A percentile compares a stretch with the other conserved stretches of the same genome.
Evolutionary conservation across 805 yeast species (phyloP).

Genomic region (Schwanniomyces pseudopolymorphus): DNA sequence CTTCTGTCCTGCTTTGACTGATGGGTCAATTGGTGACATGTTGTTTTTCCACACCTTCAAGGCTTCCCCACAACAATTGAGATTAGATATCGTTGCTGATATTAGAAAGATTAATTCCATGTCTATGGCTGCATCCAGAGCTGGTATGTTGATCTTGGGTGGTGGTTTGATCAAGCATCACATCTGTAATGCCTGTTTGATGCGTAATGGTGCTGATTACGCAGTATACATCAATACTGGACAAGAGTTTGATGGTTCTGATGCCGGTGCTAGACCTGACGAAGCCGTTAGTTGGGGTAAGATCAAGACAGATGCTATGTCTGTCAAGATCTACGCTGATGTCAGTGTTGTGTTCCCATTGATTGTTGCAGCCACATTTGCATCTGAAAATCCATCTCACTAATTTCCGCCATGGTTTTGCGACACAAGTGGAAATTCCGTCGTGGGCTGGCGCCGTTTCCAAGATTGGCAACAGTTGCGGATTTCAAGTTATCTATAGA

Average conservation of each 20-base stretch:
- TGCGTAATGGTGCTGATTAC: constrained; percentile 99
- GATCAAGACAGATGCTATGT: constrained; percentile 89
- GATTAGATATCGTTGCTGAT: constrained; percentile 92
- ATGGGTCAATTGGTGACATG: constrained; percentile 99
- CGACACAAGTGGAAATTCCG: background rate
- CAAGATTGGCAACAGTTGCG: constrained; percentile 1
- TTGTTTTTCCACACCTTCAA: constrained; percentile 97
- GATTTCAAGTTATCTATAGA: background rate
- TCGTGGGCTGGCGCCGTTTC: constrained; percentile 1
- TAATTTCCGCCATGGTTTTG: background rate
- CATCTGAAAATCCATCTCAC: constrained; percentile 34
- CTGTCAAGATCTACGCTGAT: constrained; percentile 92
- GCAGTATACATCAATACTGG: constrained; percentile 98
- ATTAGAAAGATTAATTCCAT: constrained; percentile 87
- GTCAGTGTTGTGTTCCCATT: constrained; percentile 94
- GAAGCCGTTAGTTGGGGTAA: constrained; percentile 99
- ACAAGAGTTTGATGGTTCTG: constrained; percentile 98
- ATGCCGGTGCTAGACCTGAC: constrained; percentile 99
- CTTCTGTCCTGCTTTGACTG: constrained; percentile 96
- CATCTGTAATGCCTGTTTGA: constrained; percentile 94
- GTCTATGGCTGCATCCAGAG: constrained; percentile 91
- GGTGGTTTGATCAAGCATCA: constrained; percentile 98
- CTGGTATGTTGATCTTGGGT: constrained; percentile 95
- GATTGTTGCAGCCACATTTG: constrained; percentile 97
- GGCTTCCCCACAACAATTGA: constrained; percentile 83